Percentiles rank a stretch among this genome's conserved stretches.
Evolutionary conservation across 148 eudicot genomes (phyloP).

Genomic region (Linanthus parryae): DNA sequence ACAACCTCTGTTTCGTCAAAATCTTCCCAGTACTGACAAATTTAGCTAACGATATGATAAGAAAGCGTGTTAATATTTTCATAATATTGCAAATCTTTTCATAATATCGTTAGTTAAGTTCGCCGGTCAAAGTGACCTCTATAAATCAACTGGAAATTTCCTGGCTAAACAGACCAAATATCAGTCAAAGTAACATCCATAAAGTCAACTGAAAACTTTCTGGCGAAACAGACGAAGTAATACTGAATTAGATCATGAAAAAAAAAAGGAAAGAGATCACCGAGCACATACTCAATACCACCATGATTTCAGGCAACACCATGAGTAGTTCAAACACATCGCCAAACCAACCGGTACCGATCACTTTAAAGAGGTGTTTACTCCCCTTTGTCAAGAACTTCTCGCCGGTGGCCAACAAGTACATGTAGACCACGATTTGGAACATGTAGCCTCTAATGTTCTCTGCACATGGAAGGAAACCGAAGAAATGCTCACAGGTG

Average conservation of each 20-base stretch:
- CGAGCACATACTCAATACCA: constrained; percentile 19
- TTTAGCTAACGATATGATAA: too few relatives aligned
- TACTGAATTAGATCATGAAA: neutral
- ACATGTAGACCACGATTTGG: constrained; percentile 21
- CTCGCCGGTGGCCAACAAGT: constrained; percentile 22
- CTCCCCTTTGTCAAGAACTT: constrained; percentile 21
- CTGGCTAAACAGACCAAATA: too few relatives aligned
- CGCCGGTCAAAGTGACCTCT: too few relatives aligned
- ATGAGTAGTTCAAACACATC: constrained; percentile 26
- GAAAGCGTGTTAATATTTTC: too few relatives aligned
- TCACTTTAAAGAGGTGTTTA: constrained; percentile 21
- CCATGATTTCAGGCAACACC: constrained; percentile 22
- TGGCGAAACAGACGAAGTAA: too few relatives aligned
- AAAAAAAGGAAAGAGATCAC: neutral
- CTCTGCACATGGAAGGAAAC: constrained; percentile 37
- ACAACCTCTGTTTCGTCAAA: too few relatives aligned
- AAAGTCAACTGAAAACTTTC: neutral
- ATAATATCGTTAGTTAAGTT: too few relatives aligned
- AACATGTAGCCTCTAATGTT: constrained; percentile 26
- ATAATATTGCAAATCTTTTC: too few relatives aligned
- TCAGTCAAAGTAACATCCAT: neutral
- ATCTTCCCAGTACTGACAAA: too few relatives aligned
- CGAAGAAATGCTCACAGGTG: constrained; percentile 16
- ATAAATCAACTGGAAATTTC: too few relatives aligned
- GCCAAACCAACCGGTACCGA: constrained; percentile 27